Conservation (phyloP, 192 early-diverging fungal species). For the Spizellomyces sp. region DNA sequence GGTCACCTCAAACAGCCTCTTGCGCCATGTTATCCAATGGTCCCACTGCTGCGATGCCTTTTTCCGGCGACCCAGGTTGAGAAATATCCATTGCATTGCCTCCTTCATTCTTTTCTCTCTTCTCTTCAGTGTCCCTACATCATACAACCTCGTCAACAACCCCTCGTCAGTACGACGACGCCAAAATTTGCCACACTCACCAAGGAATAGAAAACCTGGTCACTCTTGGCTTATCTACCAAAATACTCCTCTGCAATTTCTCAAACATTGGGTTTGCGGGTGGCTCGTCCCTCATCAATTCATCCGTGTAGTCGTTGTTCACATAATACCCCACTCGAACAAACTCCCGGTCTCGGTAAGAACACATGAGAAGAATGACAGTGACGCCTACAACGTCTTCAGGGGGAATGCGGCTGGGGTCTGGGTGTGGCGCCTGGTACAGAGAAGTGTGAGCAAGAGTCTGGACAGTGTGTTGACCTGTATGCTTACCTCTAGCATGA, state of each 20-base stretch:
- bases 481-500: conserved; percentile 78
- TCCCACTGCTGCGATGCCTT: not conserved
- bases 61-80: not conserved
- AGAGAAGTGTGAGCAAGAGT: not conserved
- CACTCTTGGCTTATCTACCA: conserved; percentile 91
- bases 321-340: conserved; percentile 98
- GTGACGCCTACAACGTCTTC: conserved; percentile 87
- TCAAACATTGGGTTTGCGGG: conserved; percentile 72
- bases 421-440: conserved; percentile 53
- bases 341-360: conserved; percentile 90
- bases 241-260: conserved; percentile 80
- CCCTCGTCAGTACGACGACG: not conserved
- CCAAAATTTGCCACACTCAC: conserved; percentile 12
- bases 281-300: conserved; percentile 71
- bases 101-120: not conserved
- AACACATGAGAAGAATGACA: conserved; percentile 87
- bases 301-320: conserved; percentile 92
- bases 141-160: not conserved
- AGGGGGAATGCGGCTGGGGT: conserved; percentile 73
- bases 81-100: not conserved
- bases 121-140: conserved; percentile 14
- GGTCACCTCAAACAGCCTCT: not conserved
- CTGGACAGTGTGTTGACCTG: not conserved
- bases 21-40: not conserved
- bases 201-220: conserved; percentile 77